Percentiles rank a stretch among this genome's conserved stretches.
phyloP scores from a whole-genome alignment of 371 early-diverging fungal genomes.

The Rhizopus sp. region DNA sequence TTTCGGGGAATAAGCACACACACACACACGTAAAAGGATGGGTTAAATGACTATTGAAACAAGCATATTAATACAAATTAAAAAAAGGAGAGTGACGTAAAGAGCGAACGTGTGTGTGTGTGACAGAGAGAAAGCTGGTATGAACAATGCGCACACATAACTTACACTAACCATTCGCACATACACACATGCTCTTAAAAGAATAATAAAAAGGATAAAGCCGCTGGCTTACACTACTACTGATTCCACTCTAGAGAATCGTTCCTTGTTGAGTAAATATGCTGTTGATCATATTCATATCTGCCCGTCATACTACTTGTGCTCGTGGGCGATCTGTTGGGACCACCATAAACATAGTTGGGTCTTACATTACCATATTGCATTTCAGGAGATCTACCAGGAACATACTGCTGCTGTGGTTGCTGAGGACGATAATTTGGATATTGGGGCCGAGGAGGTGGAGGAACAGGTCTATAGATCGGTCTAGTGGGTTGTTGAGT shows the following conservation, averaged over 20 bases:
- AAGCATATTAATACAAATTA: background rate
- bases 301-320: slow-evolving; percentile 6
- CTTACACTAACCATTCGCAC: background rate
- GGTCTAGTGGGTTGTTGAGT: slow-evolving; percentile 13
- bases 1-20: background rate
- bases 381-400: slow-evolving; percentile 4
- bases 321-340: slow-evolving; percentile 15
- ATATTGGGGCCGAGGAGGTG: slow-evolving; percentile 20
- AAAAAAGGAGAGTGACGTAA: too few relatives aligned
- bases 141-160: background rate
- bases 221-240: slow-evolving; percentile 14
- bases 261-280: slow-evolving; percentile 20
- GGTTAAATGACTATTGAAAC: background rate
- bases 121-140: too few relatives aligned
- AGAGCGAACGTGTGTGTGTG: too few relatives aligned
- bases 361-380: slow-evolving; percentile 20
- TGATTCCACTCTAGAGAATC: slow-evolving; percentile 32
- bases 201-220: slow-evolving; percentile 4
- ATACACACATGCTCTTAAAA: background rate
- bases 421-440: slow-evolving; percentile 17
- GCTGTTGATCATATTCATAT: slow-evolving; percentile 10
- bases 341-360: slow-evolving; percentile 10
- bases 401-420: slow-evolving; percentile 9
- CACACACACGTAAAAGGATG: background rate
- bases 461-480: slow-evolving; percentile 14